Percentiles rank a stretch among this genome's conserved stretches.
Conservation (phyloP, 2,329 filamentous ascomycete species). For the Pseudocercospora crystallina region DNA sequence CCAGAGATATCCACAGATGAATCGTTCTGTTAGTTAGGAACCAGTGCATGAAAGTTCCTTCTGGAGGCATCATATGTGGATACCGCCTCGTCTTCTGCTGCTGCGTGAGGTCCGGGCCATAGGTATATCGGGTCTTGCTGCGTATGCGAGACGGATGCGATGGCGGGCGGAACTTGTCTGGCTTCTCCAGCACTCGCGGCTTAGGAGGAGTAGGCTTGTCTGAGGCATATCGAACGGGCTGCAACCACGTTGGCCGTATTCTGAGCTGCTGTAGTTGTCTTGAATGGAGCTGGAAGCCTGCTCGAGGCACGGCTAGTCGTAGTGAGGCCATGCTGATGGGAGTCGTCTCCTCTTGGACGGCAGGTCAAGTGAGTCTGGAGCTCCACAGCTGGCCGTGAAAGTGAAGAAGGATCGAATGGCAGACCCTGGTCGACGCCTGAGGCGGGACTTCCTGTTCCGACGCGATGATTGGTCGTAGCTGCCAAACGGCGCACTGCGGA, state of each 20-base stretch:
- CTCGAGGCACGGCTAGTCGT: slow-evolving; percentile 14
- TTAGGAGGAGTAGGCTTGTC: slow-evolving; percentile 47
- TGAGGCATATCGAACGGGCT: slow-evolving; percentile 31
- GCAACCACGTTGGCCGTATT: slow-evolving; percentile 4
- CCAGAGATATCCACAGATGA: slow-evolving; percentile 81
- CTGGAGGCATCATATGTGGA: slow-evolving; percentile 83
- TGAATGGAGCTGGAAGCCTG: slow-evolving; percentile 29
- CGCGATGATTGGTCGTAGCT: no score
- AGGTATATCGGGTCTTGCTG: slow-evolving; percentile 58
- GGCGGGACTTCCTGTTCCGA: no score
- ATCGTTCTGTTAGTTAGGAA: slow-evolving; percentile 76
- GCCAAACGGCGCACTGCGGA: no score
- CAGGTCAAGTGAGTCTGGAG: no score
- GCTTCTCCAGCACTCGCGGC: slow-evolving; percentile 76
- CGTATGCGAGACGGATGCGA: slow-evolving; percentile 76
- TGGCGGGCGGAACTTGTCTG: slow-evolving; percentile 84
- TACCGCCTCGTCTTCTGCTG: slow-evolving; percentile 72
- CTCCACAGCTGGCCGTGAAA: no score
- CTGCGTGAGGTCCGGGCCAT: slow-evolving; percentile 72
- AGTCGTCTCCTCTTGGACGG: no score
- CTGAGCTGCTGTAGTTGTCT: slow-evolving; percentile 25
- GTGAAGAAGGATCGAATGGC: no score
- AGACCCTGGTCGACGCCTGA: no score
- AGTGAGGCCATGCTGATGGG: slow-evolving; percentile 9
- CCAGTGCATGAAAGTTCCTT: slow-evolving; percentile 79